A percentile compares a stretch with the other conserved stretches of the same genome.
These are phyloP conservation scores for Fraxinus sp. DNA, from an alignment of 305 asterid species.

Conservation along the genomic window DNA sequence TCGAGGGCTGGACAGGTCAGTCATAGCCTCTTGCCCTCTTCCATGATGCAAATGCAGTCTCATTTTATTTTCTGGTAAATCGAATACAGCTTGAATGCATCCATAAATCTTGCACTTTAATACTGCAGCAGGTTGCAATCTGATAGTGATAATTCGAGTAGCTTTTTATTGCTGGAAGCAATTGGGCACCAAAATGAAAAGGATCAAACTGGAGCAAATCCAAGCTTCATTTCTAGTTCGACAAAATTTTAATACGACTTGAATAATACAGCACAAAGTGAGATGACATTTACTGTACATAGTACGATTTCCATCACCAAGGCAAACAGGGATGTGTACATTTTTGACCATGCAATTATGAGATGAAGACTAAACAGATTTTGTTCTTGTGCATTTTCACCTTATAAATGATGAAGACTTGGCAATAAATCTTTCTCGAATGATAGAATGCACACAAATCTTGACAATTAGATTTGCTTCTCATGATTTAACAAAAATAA, in stretches of 20 bases:
- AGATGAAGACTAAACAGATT: neutral
- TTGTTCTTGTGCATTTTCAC: neutral
- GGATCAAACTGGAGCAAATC: neutral
- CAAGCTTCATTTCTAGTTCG: neutral
- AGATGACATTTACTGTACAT: neutral
- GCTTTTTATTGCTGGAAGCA: conserved; percentile 13
- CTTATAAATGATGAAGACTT: neutral
- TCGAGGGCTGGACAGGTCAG: neutral
- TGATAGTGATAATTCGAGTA: neutral
- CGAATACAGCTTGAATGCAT: neutral
- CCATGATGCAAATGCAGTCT: neutral
- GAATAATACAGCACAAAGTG: neutral
- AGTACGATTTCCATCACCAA: neutral
- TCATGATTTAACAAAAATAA: neutral
- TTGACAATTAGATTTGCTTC: neutral
- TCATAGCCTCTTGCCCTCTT: neutral
- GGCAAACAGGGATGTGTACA: neutral
- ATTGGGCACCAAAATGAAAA: neutral
- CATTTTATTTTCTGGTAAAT: neutral
- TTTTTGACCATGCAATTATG: neutral
- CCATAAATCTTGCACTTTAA: neutral
- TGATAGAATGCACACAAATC: neutral
- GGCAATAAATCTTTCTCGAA: neutral
- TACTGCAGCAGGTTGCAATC: neutral
- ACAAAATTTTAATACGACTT: neutral